Percentiles rank a stretch among this genome's conserved stretches.
These are phyloP conservation scores for Capronia coronata DNA, from an alignment of 2,329 filamentous ascomycete species.

Conservation along the genomic window DNA sequence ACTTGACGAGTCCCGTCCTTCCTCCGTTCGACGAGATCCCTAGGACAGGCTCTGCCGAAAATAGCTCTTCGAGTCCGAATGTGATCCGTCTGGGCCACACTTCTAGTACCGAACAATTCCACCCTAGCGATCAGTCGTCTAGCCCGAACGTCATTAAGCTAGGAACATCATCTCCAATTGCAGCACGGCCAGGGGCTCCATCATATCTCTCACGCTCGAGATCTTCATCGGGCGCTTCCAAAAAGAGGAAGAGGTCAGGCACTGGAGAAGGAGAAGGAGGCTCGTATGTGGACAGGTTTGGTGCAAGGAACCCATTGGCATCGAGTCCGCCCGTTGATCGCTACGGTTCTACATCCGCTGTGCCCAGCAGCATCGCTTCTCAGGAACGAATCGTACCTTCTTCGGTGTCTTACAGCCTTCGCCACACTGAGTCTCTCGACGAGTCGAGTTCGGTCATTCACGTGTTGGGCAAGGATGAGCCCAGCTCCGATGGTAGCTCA, in stretches of 20 bases:
- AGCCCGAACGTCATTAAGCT: constrained; percentile 33
- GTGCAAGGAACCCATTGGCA: constrained; percentile 18
- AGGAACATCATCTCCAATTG: constrained; percentile 35
- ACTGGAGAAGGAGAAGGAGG: constrained; percentile 5
- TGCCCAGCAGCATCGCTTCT: constrained; percentile 11
- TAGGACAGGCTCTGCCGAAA: constrained; percentile 15
- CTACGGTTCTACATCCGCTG: constrained; percentile 34
- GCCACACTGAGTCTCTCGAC: constrained; percentile 9
- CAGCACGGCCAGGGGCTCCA: constrained; percentile 23
- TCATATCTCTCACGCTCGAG: constrained; percentile 35
- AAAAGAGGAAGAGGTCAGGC: constrained; percentile 26
- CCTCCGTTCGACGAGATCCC: constrained; percentile 13
- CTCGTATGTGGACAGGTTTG: constrained; percentile 17
- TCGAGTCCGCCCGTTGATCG: constrained; percentile 37
- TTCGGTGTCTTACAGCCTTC: constrained; percentile 17
- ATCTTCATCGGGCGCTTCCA: constrained; percentile 36
- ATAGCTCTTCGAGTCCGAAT: constrained; percentile 38
- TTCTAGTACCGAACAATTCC: constrained; percentile 31
- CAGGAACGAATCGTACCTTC: constrained; percentile 13
- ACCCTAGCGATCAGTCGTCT: constrained; percentile 10
- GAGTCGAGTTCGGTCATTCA: constrained; percentile 25
- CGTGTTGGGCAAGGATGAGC: constrained; percentile 12
- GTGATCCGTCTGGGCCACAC: constrained; percentile 35
- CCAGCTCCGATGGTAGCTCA: constrained; percentile 20
- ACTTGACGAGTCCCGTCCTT: constrained; percentile 8